A percentile compares a stretch with the other conserved stretches of the same genome.
Evolutionary conservation across 768 basidiomycete species (phyloP).

Genomic region (Myochromella boudieri): DNA sequence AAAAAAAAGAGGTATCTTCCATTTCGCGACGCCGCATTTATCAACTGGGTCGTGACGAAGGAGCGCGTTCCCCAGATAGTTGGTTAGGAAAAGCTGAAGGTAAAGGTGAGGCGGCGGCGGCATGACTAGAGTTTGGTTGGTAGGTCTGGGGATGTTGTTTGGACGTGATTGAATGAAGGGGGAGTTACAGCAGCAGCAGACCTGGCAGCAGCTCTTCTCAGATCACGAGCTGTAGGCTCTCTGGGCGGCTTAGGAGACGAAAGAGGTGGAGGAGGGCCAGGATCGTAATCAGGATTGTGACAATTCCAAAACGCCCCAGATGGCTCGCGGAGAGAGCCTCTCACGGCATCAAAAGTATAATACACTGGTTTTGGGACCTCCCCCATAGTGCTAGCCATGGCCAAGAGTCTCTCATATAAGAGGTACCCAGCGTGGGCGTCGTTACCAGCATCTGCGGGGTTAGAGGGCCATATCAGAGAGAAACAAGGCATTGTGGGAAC

Average conservation of each 20-base stretch:
- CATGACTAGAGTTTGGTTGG: neutral
- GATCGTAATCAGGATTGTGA: conserved; percentile 68
- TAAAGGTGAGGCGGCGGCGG: too few species aligned
- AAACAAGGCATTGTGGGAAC: neutral
- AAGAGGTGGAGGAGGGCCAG: conserved; percentile 64
- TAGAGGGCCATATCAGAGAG: neutral
- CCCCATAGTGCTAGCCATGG: conserved; percentile 37
- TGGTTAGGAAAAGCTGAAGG: neutral
- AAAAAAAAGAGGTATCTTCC: too few species aligned
- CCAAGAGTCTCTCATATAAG: conserved; percentile 46
- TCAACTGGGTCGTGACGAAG: too few species aligned
- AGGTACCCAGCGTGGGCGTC: conserved; percentile 67
- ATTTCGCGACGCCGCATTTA: too few species aligned
- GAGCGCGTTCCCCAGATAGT: conserved; percentile 2
- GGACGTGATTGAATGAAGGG: neutral
- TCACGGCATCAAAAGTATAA: conserved; percentile 58
- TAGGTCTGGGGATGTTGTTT: neutral
- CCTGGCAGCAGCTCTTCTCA: conserved; percentile 5
- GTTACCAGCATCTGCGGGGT: conserved; percentile 58
- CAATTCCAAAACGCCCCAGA: conserved; percentile 51
- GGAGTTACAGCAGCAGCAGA: neutral
- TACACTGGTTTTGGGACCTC: conserved; percentile 38
- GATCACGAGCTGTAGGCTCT: conserved; percentile 14
- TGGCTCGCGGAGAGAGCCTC: conserved; percentile 45
- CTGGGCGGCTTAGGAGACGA: conserved; percentile 29